phyloP scores from a whole-genome alignment of 176 grass and related monocot species.

The Lolium rigidum region DNA sequence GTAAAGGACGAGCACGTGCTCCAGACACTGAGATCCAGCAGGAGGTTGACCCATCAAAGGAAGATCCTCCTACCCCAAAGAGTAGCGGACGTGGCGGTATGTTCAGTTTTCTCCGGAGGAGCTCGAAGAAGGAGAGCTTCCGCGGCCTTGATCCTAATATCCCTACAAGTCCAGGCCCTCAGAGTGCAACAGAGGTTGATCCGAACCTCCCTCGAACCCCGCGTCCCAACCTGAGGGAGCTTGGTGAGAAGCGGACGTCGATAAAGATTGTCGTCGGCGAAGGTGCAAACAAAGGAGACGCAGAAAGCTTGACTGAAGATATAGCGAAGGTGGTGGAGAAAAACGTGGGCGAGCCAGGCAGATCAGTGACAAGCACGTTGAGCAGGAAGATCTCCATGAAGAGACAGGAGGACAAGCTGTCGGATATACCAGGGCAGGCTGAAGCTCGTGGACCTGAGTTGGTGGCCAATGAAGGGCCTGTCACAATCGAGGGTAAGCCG shows the following conservation, averaged over 20 bases:
- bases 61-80: slow-evolving; percentile 47
- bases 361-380: slow-evolving; percentile 62
- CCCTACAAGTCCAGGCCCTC: slow-evolving; percentile 40
- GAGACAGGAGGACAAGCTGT: slow-evolving; percentile 48
- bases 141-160: slow-evolving; percentile 29
- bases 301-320: slow-evolving; percentile 42
- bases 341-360: slow-evolving; percentile 48
- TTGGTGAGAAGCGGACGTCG: slow-evolving; percentile 60
- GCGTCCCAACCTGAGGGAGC: slow-evolving; percentile 50
- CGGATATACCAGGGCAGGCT: slow-evolving; percentile 33
- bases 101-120: slow-evolving; percentile 60
- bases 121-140: slow-evolving; percentile 48
- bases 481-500: slow-evolving; percentile 39
- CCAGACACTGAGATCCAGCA: slow-evolving; percentile 56
- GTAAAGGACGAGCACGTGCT: slow-evolving; percentile 73
- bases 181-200: slow-evolving; percentile 46
- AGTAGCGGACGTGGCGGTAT: slow-evolving; percentile 49
- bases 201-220: slow-evolving; percentile 43
- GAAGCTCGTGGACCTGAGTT: slow-evolving; percentile 33
- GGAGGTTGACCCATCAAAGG: slow-evolving; percentile 48
- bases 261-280: slow-evolving; percentile 50
- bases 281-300: slow-evolving; percentile 34
- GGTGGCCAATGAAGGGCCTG: slow-evolving; percentile 41
- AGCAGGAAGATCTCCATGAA: slow-evolving; percentile 66
- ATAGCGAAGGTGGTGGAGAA: slow-evolving; percentile 54